These are phyloP conservation scores for Heritiera fomes DNA, from an alignment of 345 rosid genomes.

Conservation along the genomic window DNA sequence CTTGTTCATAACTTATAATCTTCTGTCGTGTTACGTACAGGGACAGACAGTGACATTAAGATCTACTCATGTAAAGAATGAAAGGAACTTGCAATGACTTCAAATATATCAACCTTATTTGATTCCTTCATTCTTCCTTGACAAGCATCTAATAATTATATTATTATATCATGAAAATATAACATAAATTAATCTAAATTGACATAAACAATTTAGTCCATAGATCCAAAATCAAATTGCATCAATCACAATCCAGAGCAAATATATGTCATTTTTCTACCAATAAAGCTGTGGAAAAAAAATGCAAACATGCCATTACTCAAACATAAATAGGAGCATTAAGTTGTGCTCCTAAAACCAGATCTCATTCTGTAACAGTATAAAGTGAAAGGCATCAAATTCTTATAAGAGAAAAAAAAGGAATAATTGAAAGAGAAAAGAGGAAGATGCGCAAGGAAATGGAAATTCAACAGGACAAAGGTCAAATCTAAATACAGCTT, in stretches of 20 bases:
- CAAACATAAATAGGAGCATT: neutral
- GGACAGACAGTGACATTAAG: neutral
- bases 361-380: neutral
- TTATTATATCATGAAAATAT: neutral
- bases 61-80: neutral
- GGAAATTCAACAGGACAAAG: neutral
- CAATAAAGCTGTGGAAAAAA: neutral
- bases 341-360: neutral
- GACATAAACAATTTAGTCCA: neutral
- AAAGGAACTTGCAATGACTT: neutral
- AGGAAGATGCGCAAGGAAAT: neutral
- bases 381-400: neutral
- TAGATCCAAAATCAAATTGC: neutral
- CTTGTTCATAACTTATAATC: neutral
- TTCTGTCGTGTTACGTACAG: neutral
- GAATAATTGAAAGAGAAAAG: neutral
- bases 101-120: neutral
- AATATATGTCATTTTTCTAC: neutral
- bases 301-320: neutral
- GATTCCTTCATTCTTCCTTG: neutral
- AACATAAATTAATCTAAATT: neutral
- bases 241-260: neutral
- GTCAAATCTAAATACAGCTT: no score
- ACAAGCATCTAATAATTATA: neutral
- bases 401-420: neutral